Conservation (phyloP, 73 alveolate species). For the Durusdinium trenchii region DNA sequence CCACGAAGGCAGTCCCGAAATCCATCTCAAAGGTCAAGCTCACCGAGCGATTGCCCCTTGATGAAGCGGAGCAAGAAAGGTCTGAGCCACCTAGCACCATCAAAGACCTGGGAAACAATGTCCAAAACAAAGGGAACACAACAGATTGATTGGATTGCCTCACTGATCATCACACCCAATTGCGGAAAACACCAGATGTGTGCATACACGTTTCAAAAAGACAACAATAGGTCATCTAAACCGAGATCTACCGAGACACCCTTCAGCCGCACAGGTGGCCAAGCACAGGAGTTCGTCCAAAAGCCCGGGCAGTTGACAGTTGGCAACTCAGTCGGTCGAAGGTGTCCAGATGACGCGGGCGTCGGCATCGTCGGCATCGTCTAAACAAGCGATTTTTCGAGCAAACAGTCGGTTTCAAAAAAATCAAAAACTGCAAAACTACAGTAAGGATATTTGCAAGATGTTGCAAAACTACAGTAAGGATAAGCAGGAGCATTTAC, state of each 20-base stretch:
- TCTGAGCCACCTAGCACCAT: conserved; percentile 2
- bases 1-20: conserved; percentile 48
- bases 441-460: too few relatives aligned
- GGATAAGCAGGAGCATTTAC: too few relatives aligned
- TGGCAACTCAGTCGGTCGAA: too few relatives aligned
- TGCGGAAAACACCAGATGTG: background rate
- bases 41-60: background rate
- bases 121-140: background rate
- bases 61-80: background rate
- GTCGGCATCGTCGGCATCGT: too few relatives aligned
- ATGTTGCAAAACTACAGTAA: too few relatives aligned
- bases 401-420: too few relatives aligned
- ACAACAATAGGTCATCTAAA: background rate
- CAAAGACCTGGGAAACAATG: background rate
- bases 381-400: too few relatives aligned
- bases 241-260: background rate
- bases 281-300: too few relatives aligned
- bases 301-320: too few relatives aligned
- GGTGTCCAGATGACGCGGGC: too few relatives aligned
- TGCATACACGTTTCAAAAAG: background rate
- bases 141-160: background rate
- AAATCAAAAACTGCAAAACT: too few relatives aligned
- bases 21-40: conserved; percentile 32
- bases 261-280: background rate
- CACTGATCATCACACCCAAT: background rate